Percentiles rank a stretch among this genome's conserved stretches.
phyloP scores from a whole-genome alignment of 306 rosid genomes.

The Fragaria ananassa region DNA sequence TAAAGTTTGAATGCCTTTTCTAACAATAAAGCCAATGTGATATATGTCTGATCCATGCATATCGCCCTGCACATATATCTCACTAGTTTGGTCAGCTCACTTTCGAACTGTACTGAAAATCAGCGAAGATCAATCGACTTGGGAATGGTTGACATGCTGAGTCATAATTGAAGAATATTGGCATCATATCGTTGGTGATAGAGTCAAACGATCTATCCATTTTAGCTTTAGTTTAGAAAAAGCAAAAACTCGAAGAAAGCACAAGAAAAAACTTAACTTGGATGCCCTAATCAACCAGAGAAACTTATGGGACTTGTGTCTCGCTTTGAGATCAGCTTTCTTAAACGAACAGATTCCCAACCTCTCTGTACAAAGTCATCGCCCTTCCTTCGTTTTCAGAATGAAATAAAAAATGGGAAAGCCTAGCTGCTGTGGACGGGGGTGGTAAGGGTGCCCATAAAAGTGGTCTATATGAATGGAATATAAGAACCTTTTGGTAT shows the following conservation, averaged over 20 bases:
- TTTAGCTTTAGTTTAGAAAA: not conserved
- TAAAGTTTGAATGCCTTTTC: not conserved
- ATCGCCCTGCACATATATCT: not conserved
- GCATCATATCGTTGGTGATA: not conserved
- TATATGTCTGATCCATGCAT: not conserved
- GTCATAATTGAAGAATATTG: not conserved
- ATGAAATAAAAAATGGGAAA: not conserved
- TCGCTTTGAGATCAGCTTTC: not conserved
- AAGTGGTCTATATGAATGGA: not conserved
- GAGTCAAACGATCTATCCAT: not conserved
- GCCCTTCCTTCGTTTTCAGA: not conserved
- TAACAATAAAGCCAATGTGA: not conserved
- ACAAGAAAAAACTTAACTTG: not conserved
- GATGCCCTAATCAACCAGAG: not conserved
- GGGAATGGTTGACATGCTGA: not conserved
- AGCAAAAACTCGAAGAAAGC: not conserved
- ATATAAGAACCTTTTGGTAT: not conserved
- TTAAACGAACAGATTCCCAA: not conserved
- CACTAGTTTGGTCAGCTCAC: not conserved
- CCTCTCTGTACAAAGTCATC: not conserved
- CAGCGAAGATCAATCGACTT: too few species aligned
- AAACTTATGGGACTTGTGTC: not conserved
- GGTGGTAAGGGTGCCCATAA: not conserved
- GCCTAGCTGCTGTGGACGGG: not conserved
- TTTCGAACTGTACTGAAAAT: too few species aligned